Base-by-base conservation (phyloP, 768 basidiomycete species). In the Leccinum imitatum region DNA sequence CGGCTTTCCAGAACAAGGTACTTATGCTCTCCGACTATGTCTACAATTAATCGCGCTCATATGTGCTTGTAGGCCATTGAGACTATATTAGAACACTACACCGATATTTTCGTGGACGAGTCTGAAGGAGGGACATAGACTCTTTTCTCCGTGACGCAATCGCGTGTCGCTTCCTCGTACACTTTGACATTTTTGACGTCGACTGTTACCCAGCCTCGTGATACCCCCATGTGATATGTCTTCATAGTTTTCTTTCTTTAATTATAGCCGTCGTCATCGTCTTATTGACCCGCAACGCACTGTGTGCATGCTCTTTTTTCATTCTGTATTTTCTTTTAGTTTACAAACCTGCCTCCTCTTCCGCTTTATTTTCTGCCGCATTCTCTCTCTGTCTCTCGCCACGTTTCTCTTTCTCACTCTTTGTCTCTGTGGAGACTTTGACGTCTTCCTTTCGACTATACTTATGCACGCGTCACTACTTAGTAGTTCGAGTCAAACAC, bases 31-130 rank as follows among this genome's bases (percentile, higher is more conserved):
- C 11, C 41, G 2, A n/a, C 41, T 23, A n/a, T 35, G 11, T 57
- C 21, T 17, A 23, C 7, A 5, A 4, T 35, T 15, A 4, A 17
- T 44, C n/a, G 41, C 41, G 41, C 59, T 75, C 37, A 68, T 44
- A 46, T 35, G 58, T 47, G 51, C 37, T 39, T 23, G 23, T 37
- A 96, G 93, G 95, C 94, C 31, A 86, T 98, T 65, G 95, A 98
- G 75, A 98, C 94, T 6, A 96, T 98, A 68, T 79, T 98, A 65
- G 87, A 89, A 68, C 94, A 95, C 71, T 98, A 94, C 75, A 86
- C 84, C 59, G 95, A 97, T 78, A 98, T 98, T 69, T 98, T 98
- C 75, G 90, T 98, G 63, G 95, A 96, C 66, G 95, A 94, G 72
- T 76, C 80, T 63, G 90, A 90, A 54, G 79, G 64, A 67, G 71